Conservation (phyloP, 345 rosid genomes). For the Atalantia buxifolia region DNA sequence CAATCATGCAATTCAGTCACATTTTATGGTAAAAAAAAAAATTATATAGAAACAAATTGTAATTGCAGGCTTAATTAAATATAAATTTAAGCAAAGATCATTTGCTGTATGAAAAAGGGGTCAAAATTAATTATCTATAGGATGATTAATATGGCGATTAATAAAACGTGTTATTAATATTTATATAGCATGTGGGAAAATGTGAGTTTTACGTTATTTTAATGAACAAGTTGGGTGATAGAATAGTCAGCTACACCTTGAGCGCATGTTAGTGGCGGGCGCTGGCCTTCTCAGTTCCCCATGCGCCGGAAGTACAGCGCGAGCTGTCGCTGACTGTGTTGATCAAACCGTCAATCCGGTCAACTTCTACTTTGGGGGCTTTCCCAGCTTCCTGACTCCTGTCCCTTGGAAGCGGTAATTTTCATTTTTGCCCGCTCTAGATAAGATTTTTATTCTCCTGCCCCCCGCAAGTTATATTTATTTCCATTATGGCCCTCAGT, state of each 20-base stretch:
- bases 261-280: conserved; percentile 9
- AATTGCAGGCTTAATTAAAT: not conserved
- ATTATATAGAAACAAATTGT: too few species aligned
- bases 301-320: conserved; percentile 17
- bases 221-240: not conserved
- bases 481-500: too few species aligned
- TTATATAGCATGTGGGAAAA: not conserved
- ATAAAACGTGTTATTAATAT: not conserved
- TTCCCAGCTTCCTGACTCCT: not conserved
- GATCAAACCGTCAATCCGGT: not conserved
- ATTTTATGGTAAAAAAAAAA: too few species aligned
- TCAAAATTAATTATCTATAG: not conserved
- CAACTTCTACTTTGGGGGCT: not conserved
- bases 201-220: not conserved
- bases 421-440: too few species aligned
- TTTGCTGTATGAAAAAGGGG: not conserved
- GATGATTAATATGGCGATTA: not conserved
- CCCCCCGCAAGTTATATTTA: too few species aligned
- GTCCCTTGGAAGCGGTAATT: not conserved
- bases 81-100: not conserved
- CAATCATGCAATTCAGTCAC: too few species aligned
- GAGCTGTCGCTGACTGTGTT: not conserved
- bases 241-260: not conserved
- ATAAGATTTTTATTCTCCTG: too few species aligned
- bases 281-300: not conserved